phyloP scores from a whole-genome alignment of 1,284 basidiomycete genomes.

The Stygiomarasmius scandens region DNA sequence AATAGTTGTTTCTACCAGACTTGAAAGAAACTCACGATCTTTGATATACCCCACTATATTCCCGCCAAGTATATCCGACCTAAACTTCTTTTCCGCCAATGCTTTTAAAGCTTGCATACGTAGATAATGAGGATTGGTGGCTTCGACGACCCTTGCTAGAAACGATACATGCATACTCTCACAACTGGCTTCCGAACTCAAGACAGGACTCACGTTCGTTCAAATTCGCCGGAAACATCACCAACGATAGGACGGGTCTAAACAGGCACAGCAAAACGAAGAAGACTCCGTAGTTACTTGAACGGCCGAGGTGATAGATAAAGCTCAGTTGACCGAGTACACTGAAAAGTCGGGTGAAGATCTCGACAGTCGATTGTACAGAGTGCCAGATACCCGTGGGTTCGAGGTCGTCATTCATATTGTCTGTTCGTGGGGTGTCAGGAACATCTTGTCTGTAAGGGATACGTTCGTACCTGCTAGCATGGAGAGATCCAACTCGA shows the following conservation, averaged over 20 bases:
- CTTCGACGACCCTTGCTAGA: conserved; percentile 5
- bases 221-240: background rate
- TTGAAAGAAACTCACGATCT: conserved; percentile 23
- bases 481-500: background rate
- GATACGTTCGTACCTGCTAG: background rate
- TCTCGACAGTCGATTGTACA: background rate
- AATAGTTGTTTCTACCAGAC: background rate
- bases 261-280: background rate
- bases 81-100: conserved; percentile 23
- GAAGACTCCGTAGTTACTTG: background rate
- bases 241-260: background rate
- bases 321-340: background rate
- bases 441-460: background rate
- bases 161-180: background rate
- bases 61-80: conserved; percentile 36
- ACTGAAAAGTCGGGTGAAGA: background rate
- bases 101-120: conserved; percentile 30
- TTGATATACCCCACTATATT: conserved; percentile 31
- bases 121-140: background rate
- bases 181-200: background rate
- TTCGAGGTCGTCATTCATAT: background rate
- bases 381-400: background rate
- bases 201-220: background rate
- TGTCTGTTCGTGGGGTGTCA: background rate
- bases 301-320: background rate